Conservation (phyloP, 805 yeast genomes). For the Hemisphaericaspora nanyangensis region DNA sequence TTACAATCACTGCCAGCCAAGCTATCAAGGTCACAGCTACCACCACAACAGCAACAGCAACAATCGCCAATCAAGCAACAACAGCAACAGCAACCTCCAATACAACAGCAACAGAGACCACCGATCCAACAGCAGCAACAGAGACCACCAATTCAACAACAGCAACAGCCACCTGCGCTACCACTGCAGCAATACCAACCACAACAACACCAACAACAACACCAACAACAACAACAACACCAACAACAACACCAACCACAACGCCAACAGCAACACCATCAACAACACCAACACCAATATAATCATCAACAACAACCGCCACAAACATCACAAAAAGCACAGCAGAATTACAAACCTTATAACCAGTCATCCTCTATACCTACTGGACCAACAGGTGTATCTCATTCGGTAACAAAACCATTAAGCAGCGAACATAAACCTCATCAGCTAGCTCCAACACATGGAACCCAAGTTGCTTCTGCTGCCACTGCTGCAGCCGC, state of each 20-base stretch:
- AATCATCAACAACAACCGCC: background rate
- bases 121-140: background rate
- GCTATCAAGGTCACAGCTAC: constrained; percentile 16
- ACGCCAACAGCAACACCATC: background rate
- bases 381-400: constrained; percentile 4
- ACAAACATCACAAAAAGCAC: too few relatives aligned
- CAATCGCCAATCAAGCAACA: constrained; percentile 16
- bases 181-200: too few relatives aligned
- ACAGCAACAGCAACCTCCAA: constrained; percentile 10
- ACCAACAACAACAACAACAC: background rate
- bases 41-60: constrained; percentile 17
- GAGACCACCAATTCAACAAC: background rate
- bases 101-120: too few relatives aligned
- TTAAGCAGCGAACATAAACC: constrained; percentile 16
- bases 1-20: constrained; percentile 17
- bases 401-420: constrained; percentile 12
- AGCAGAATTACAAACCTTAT: too few relatives aligned
- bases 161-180: background rate
- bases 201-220: background rate
- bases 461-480: constrained; percentile 3
- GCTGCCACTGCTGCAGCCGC: constrained; percentile 2
- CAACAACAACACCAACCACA: background rate
- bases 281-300: constrained; percentile 5
- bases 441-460: constrained; percentile 19
- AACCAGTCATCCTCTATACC: too few relatives aligned